Conservation (phyloP, 1,284 basidiomycete genomes). For the Tremellales sp. region DNA sequence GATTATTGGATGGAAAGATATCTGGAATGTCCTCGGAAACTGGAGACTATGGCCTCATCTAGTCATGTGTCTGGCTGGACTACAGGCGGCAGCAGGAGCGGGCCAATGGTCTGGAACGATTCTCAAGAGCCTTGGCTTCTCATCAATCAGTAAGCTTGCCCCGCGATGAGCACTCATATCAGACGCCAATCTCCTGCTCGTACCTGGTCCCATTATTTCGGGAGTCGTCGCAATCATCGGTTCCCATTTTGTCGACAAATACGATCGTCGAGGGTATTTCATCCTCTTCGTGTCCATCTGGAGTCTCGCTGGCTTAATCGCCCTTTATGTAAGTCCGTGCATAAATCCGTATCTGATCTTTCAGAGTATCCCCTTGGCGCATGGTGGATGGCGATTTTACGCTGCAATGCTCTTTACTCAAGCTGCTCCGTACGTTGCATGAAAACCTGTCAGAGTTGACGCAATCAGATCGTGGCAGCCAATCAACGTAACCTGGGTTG, state of each 20-base stretch:
- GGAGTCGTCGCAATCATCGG: constrained; percentile 2
- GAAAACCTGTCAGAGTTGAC: neutral
- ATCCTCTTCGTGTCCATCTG: constrained; percentile 7
- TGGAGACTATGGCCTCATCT: constrained; percentile 3
- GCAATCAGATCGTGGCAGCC: constrained; percentile 4
- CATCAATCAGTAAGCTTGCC: neutral
- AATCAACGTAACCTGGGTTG: constrained; percentile 9
- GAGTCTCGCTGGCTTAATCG: constrained; percentile 8
- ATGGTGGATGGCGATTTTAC: constrained; percentile 9
- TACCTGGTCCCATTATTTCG: neutral
- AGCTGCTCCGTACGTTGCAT: constrained; percentile 1
- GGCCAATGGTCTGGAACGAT: constrained; percentile 2
- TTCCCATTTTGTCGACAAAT: constrained; percentile 6
- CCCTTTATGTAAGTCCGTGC: constrained; percentile 3
- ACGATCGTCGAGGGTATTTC: constrained; percentile 3
- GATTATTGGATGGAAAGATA: constrained; percentile 1
- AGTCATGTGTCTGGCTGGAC: constrained; percentile 2
- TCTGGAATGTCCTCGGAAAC: constrained; percentile 2
- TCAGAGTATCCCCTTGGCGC: constrained; percentile 6
- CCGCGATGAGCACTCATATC: neutral
- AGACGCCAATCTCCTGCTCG: constrained; percentile 4
- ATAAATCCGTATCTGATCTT: neutral
- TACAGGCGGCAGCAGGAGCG: constrained; percentile 1
- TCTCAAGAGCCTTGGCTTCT: constrained; percentile 3
- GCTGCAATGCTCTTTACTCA: constrained; percentile 9